These are phyloP conservation scores for Suhomyces bribrorum DNA, from an alignment of 1,139 yeast species.

Conservation along the genomic window DNA sequence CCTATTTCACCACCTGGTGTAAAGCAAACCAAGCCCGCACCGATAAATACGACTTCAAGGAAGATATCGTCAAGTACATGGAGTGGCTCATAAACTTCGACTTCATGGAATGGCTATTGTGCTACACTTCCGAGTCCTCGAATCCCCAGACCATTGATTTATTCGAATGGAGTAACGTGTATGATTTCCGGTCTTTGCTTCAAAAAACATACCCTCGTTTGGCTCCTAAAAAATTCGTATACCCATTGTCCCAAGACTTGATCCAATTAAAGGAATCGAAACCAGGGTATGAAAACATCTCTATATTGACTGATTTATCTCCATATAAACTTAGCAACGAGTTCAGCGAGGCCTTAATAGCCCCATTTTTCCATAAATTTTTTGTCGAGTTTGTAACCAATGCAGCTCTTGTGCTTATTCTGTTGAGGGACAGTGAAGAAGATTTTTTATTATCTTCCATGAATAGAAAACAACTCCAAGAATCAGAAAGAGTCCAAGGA, in stretches of 20 bases:
- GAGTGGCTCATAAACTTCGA: constrained; percentile 54
- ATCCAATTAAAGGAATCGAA: constrained; percentile 21
- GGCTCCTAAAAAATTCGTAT: constrained; percentile 39
- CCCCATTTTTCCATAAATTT: constrained; percentile 53
- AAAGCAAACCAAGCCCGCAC: constrained; percentile 49
- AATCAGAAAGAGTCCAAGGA: constrained; percentile 7
- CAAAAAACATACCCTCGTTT: constrained; percentile 67
- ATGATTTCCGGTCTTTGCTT: constrained; percentile 67
- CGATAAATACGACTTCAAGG: constrained; percentile 54
- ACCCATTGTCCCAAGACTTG: constrained; percentile 31
- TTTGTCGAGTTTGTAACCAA: constrained; percentile 65
- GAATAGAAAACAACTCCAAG: constrained; percentile 33
- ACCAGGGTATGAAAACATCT: constrained; percentile 28
- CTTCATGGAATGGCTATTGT: constrained; percentile 76
- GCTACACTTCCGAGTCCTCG: constrained; percentile 69
- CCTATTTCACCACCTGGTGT: constrained; percentile 73
- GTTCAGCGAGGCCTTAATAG: constrained; percentile 34
- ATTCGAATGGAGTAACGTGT: constrained; percentile 47
- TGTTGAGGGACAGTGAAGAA: constrained; percentile 83
- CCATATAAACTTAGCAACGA: constrained; percentile 23
- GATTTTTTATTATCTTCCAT: constrained; percentile 64
- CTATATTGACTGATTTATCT: constrained; percentile 23
- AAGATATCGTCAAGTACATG: constrained; percentile 39
- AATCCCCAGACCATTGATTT: constrained; percentile 29
- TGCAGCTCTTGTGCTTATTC: constrained; percentile 77